These are phyloP conservation scores for Coriolopsis trogii DNA, from an alignment of 1,284 basidiomycete genomes.

Conservation along the genomic window DNA sequence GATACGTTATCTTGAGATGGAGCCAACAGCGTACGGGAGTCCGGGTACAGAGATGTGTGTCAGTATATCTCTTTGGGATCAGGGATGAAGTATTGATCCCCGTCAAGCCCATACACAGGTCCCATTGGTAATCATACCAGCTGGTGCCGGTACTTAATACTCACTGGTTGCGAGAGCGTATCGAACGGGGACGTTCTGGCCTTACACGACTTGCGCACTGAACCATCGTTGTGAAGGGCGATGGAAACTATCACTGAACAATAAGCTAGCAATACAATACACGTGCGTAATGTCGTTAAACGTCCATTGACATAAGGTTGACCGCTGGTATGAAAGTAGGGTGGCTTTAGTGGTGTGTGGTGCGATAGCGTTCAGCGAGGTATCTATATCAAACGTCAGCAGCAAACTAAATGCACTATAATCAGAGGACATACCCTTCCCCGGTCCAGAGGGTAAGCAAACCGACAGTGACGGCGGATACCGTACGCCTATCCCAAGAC, in stretches of 20 bases:
- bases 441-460: conserved; percentile 66
- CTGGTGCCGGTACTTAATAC: no score
- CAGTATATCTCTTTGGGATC: no score
- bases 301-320: not conserved
- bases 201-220: no score
- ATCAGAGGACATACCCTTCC: conserved; percentile 62
- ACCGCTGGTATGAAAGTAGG: not conserved
- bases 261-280: conserved; percentile 11
- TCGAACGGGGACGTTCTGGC: no score
- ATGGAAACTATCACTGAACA: not conserved
- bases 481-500: conserved; percentile 69
- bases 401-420: not conserved
- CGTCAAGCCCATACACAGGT: no score
- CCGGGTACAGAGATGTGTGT: no score
- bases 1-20: no score
- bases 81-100: no score
- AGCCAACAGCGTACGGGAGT: no score
- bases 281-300: not conserved
- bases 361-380: conserved; percentile 21
- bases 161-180: no score
- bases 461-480: conserved; percentile 67
- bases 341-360: conserved; percentile 9
- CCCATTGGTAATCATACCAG: no score
- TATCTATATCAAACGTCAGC: conserved; percentile 7
- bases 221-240: no score